Evolutionary conservation across 768 basidiomycete genomes (phyloP), one percentile per base, ranked within the genome.

Genomic region (Fomitopsis serialis): DNA sequence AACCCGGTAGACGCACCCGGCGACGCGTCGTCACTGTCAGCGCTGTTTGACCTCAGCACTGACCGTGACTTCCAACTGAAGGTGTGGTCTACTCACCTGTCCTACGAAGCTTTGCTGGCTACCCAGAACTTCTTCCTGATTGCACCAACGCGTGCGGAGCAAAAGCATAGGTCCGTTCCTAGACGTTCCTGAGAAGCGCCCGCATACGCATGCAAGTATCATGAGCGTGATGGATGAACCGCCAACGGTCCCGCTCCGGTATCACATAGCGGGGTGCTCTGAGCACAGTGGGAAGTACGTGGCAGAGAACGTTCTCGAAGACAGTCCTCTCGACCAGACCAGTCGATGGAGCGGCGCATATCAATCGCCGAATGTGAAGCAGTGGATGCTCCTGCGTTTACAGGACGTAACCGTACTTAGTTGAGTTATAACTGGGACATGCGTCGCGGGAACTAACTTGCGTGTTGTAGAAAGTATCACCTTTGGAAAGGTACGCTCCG

Each of bases 271-370:
- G 0, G 75, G 76, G 21, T 80, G 80, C 36, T 85, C 85, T n/a
- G 78, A 85, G 34, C 86, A 87, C 66, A 88, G 85, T 59, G 84
- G 83, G 2, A 75, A 72, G 57, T 89, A 89, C 69, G 74, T 72
- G 24, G 77, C 87, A 2, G 80, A 87, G 55, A 85, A 89, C 57
- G 86, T 91, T 51, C 67, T 85, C 23, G 69, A 79, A 19, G 82
- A 89, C 66, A 74, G 72, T 19, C 86, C 86, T 0, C 66, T 68
- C 48, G 85, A 89, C 61, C 80, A 80, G 53, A 71, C 74, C 2
- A 89, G 86, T 63, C 71, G 89, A 71, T 91, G 88, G 89, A 90
- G 86, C 47, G 84, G 84, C 6, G 81, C 81, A 3, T 74, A 79
- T 45, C 81, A 84, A 42, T 74, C 77, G 5, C 66, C 76, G 4